Base-by-base conservation (phyloP, 176 grass and related monocot species). In the Eleusine indica region DNA sequence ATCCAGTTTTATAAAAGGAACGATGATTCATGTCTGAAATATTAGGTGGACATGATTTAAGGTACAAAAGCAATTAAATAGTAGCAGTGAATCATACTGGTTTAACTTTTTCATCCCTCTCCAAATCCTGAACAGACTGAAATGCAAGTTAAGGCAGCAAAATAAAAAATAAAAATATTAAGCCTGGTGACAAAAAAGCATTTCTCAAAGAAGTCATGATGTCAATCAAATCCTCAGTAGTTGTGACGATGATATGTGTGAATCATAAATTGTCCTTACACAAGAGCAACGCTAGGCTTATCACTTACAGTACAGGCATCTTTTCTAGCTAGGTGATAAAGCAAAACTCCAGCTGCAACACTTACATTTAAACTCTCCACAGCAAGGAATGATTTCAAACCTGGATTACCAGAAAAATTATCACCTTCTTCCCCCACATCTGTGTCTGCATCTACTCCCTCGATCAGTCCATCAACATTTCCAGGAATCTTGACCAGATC, bases 351-450 rank as follows among this genome's bases (percentile, higher is more conserved):
- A 49, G 96, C 96, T 28, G 96, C 96, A 17, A 99, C 93, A 69
- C 96, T 99, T 70, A 96, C 96, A 87, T 99, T 99, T 84, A 99
- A 94, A 86, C 96, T 99, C 91, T 99, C 93, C 40, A 99, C 96
- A 0, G 96, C 93, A 85, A 94, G 80, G 87, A 99, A 96, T 9
- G 89, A 94, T 61, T 80, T 90, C 73, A 90, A 75, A 70, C 89
- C 87, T 86, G 84, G 75, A 75, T 58, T 83, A 74, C 80, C 86
- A 67, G 68, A 77, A 74, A 43, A 47, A 58, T 29, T 79, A 60
- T 90, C 84, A 47, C 71, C 68, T 61, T 83, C 91, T 78, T 95
- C 93, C 68, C n/a, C 89, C 52, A 41, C 62, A 83, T 89, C 87
- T 63, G 83, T 66, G 66, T 87, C 82, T 73, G 76, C 76, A 83